These are phyloP conservation scores for Aspergillus fructus DNA, from an alignment of 2,329 filamentous ascomycete species.

Conservation along the genomic window DNA sequence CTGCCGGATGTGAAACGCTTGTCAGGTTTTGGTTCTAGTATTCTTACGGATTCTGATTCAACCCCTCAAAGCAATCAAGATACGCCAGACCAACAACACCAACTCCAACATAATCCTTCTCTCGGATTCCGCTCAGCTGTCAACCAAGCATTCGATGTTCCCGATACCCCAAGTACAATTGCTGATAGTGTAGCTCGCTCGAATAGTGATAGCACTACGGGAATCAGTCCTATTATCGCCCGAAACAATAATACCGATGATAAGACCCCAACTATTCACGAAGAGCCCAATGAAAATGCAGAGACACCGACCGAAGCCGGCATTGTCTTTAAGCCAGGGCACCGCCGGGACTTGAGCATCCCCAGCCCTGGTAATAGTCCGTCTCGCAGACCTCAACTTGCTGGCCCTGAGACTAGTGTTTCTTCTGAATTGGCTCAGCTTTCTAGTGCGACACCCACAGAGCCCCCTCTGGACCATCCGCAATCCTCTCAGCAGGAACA, in stretches of 20 bases:
- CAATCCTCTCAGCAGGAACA: constrained; percentile 6
- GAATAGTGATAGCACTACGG: constrained; percentile 62
- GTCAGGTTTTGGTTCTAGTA: constrained; percentile 38
- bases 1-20: constrained; percentile 47
- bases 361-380: constrained; percentile 61
- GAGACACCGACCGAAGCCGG: constrained; percentile 25
- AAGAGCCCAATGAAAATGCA: constrained; percentile 47
- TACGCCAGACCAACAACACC: constrained; percentile 18
- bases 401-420: constrained; percentile 39
- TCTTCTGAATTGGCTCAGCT: constrained; percentile 48
- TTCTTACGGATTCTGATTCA: constrained; percentile 20
- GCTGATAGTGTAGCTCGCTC: constrained; percentile 57
- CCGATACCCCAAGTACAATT: constrained; percentile 54
- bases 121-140: constrained; percentile 61
- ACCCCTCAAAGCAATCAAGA: constrained; percentile 15
- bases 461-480: constrained; percentile 18
- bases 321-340: constrained; percentile 51
- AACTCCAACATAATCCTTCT: constrained; percentile 54
- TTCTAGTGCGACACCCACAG: constrained; percentile 38
- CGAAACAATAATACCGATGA: constrained; percentile 38
- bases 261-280: constrained; percentile 55
- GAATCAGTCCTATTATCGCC: constrained; percentile 65
- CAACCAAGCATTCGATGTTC: constrained; percentile 64
- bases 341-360: constrained; percentile 58
- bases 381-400: constrained; percentile 57